Base-by-base conservation (phyloP, 2,329 filamentous ascomycete genomes). In the Scopulariopsis brevicaulis region DNA sequence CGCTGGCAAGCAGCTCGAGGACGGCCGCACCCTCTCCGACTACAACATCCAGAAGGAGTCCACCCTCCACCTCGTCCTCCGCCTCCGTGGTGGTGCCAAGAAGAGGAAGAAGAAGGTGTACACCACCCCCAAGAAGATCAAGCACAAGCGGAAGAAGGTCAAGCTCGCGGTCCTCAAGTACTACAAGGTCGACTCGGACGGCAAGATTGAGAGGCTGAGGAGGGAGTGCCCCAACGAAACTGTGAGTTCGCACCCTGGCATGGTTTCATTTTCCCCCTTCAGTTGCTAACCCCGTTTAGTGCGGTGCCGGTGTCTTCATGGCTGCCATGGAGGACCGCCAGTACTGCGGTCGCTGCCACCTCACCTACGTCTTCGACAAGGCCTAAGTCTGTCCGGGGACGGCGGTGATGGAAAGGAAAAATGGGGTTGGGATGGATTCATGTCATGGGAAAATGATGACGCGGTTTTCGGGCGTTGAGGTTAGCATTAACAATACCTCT, bases 91-190 rank as follows among this genome's bases (percentile, higher is more conserved):
- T 84, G 94, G 93, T 78, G 92, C 79, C 75, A 99, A 99, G 91
- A 96, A 97, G 90, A 87, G 95, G 80, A 99, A 99, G 90, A 96
- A 96, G 91, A 99, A 99, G 92, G 94, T 99, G 69, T 99, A 99
- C 89, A 97, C 90, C 76, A 99, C 94, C 73, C 94, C 94, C 77
- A 99, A 99, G 92, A 99, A 99, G 91, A 99, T 99, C 89, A 99
- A 99, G 94, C 94, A 99, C 88, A 99, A 99, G 92, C 89, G 91
- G 84, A 99, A 97, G 91, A 99, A 99, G 93, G 96, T 89, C 86
- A 99, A 99, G 89, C 83, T 99, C 77, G 94, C 94, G 72, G 93
- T 99, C 69, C 92, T 99, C 78, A 99, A 99, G 88, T 99, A 99
- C 90, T 99, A 99, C 90, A 99, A 99, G 90, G 94, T 99, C 71